Evolutionary conservation across 208 protist genomes (phyloP).

Genomic region (Acanthamoeba sp.): DNA sequence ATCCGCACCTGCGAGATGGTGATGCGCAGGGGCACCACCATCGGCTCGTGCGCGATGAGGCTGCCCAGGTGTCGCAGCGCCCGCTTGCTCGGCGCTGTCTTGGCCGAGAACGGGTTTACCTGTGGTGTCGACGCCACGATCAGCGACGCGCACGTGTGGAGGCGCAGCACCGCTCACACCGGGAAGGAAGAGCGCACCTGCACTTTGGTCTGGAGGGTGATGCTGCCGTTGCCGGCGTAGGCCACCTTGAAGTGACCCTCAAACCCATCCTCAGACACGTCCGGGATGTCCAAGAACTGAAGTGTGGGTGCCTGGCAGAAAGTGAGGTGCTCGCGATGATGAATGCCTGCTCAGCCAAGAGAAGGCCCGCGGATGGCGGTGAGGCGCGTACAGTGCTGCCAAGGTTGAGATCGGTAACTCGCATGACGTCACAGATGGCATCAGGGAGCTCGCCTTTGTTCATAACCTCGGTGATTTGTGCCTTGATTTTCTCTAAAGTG

Average conservation of each 20-base stretch:
- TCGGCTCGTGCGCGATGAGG: constrained; percentile 21
- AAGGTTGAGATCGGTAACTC: constrained; percentile 14
- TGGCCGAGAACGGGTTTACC: constrained; percentile 30
- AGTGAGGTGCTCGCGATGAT: not conserved
- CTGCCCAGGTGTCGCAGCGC: constrained; percentile 51
- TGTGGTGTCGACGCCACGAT: not conserved
- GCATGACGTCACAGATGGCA: constrained; percentile 61
- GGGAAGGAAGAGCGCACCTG: too few relatives aligned
- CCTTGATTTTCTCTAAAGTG: constrained; percentile 53
- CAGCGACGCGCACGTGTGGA: not conserved
- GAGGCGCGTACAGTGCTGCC: not conserved
- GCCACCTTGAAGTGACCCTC: constrained; percentile 44
- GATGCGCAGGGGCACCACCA: constrained; percentile 60
- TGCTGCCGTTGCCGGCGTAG: constrained; percentile 57
- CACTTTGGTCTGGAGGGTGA: constrained; percentile 68
- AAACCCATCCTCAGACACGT: constrained; percentile 51
- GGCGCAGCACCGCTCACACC: not conserved
- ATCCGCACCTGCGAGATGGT: constrained; percentile 50
- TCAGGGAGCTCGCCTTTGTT: constrained; percentile 55
- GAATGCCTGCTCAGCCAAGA: not conserved
- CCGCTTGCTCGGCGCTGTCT: constrained; percentile 39
- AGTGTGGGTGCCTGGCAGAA: not conserved
- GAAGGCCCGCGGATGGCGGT: too few relatives aligned
- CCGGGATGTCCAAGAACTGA: constrained; percentile 28
- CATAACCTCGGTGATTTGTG: constrained; percentile 25